Percentiles rank a stretch among this genome's conserved stretches.
Evolutionary conservation across 2,329 filamentous ascomycete genomes (phyloP).

Genomic region (Aspergillus pseudoterreus): DNA sequence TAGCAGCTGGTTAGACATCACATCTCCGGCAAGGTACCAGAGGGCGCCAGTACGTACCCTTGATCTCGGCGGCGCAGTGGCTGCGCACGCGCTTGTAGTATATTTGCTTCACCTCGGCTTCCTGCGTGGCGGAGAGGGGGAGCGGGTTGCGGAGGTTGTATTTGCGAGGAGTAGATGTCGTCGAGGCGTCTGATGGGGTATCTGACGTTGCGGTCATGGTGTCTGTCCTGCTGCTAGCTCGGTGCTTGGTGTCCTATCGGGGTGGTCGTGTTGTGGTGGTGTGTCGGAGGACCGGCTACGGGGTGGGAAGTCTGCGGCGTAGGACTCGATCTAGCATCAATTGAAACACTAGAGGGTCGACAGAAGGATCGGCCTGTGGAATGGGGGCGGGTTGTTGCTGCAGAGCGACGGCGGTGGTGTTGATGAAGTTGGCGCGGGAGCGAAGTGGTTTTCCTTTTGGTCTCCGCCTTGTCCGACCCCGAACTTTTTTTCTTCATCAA

Average conservation of each 20-base stretch:
- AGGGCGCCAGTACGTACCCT: constrained; percentile 49
- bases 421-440: not conserved
- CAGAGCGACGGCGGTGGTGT: not conserved
- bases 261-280: not conserved
- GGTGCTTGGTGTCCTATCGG: not conserved
- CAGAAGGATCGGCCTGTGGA: too few relatives aligned
- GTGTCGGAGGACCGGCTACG: not conserved
- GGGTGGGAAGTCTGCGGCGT: not conserved
- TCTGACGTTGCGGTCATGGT: not conserved
- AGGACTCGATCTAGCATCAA: not conserved
- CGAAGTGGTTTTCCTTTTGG: not conserved
- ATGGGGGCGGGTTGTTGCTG: too few relatives aligned
- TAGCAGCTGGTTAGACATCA: too few relatives aligned
- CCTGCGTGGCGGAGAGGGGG: constrained; percentile 76
- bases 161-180: constrained; percentile 8
- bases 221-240: not conserved
- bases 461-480: constrained; percentile 1
- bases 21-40: too few relatives aligned
- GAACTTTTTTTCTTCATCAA: constrained; percentile 3
- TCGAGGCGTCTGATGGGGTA: not conserved
- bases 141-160: constrained; percentile 66
- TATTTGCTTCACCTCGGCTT: constrained; percentile 74
- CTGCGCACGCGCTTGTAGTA: constrained; percentile 76
- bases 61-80: constrained; percentile 73
- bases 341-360: not conserved